Conservation (phyloP, 2,329 filamentous ascomycete genomes). For the Venturia asperata region DNA sequence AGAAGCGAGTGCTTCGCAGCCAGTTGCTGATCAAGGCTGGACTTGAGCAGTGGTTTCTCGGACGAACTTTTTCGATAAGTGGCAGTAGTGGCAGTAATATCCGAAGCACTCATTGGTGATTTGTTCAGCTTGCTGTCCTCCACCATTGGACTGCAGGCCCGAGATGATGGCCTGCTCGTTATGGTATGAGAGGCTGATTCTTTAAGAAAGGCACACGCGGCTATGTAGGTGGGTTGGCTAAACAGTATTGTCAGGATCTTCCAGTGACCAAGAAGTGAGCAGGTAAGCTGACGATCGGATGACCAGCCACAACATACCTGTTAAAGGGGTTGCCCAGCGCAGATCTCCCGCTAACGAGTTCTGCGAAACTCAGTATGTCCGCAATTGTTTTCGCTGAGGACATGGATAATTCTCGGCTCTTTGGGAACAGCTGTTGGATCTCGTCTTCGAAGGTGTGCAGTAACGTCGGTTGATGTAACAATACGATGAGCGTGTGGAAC, state of each 20-base stretch:
- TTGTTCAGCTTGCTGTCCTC: conserved; percentile 23
- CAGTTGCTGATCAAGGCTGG: conserved; percentile 32
- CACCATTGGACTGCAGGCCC: conserved; percentile 43
- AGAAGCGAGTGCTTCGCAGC: conserved; percentile 65
- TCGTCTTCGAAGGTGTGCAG: conserved; percentile 66
- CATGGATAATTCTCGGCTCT: conserved; percentile 76
- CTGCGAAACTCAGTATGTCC: conserved; percentile 79
- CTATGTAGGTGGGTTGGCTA: conserved; percentile 85
- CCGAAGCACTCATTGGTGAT: neutral
- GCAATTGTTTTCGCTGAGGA: conserved; percentile 87
- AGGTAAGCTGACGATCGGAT: neutral
- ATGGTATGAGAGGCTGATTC: conserved; percentile 65
- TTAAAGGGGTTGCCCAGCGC: conserved; percentile 85
- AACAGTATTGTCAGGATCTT: neutral
- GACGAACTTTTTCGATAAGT: conserved; percentile 6
- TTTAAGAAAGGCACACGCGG: conserved; percentile 80
- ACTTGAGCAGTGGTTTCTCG: conserved; percentile 10
- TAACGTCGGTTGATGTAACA: conserved; percentile 76
- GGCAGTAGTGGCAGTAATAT: neutral
- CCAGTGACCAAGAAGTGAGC: neutral
- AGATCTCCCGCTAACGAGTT: conserved; percentile 77
- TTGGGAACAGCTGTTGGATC: conserved; percentile 66
- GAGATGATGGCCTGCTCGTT: conserved; percentile 57
- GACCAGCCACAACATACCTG: conserved; percentile 26
- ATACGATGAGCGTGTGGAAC: conserved; percentile 81